Evolutionary conservation across 2,329 filamentous ascomycete genomes (phyloP), one percentile per base, ranked within the genome.

Genomic region (Fusarium sp.): DNA sequence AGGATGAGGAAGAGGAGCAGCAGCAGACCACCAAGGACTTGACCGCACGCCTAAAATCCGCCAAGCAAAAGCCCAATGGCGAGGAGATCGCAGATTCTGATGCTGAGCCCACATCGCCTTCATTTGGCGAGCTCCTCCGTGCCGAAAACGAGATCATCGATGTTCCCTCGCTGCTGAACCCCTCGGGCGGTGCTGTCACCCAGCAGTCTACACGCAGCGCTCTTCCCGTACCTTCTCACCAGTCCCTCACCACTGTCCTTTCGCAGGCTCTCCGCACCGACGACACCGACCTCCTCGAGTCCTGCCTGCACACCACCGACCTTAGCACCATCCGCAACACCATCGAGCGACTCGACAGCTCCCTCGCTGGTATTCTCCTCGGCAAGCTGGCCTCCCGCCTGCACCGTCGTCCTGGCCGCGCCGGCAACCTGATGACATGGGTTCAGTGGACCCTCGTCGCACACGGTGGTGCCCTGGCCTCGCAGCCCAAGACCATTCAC

Each of bases 401-500:
- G 81, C 93, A 98, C 83, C 91, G 93, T 75, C 91, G 95, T 52
- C 97, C 97, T 1, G 97, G 96, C 5, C 91, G 97, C 64, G 96
- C 97, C 16, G 95, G 95, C 61, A 94, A 92, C 80, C 90, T 99
- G 35, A 95, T 98, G 89, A 91, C 93, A 18, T 99, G 97, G 95
- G 93, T 98, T 50, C 95, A 98, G 84, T 98, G 95, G 94, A 96
- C 95, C 1, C 90, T 98, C 64, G 91, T 98, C 37, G 92, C 94
- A 2, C 97, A 99, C 81, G 97, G 97, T 75, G 97, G 96, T 74
- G 95, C 95, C 63, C 88, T 99, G 60, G 94, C 95, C 13, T 93
- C 93, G 35, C 94, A 97, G 82, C 91, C 94, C n/a, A 93, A 95
- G 73, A 88, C 98, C 41, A 89, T 97, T 76, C 92, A 92, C 80